Evolutionary conservation across 1,139 yeast genomes (phyloP), one percentile per base, ranked within the genome.

Genomic region (Diutina mesorugosa): DNA sequence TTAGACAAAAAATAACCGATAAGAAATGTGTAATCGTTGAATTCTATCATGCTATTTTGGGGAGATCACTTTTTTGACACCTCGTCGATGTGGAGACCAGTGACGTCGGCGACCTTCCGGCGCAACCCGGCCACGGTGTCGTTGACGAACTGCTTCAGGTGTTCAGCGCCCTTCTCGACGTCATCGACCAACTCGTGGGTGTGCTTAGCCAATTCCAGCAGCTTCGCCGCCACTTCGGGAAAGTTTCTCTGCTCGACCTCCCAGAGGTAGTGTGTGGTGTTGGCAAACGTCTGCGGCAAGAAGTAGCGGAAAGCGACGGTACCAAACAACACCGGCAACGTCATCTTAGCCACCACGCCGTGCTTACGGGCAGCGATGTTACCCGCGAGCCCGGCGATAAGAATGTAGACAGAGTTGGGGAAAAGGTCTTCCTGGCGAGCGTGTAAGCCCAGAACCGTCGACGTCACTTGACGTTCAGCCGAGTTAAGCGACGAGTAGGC

Each of bases 351-450:
- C 4, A 85, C 57, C 14, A 86, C 59, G 55, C 83, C 81, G 60
- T 89, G 79, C 64, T 84, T 84, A 66, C 96, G 89, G 3, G 96
- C 83, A 56, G 87, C 67, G 55, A 93, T 84, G 35, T 89, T 81
- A 56, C 97, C 98, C 4, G 95, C 74, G 63, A 91, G 78, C 2
- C 84, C 78, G n/a, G 91, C 93, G 51, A 90, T 81, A 12, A 82
- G 66, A 32, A 89, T 76, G 65, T 88, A 90, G 32, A 89, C 72
- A 5, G 85, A 72, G 59, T 89, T 90, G 10, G 97, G 96, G 54
- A 87, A 73, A 56, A 91, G 71, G 59, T 84, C 88, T 69, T 90
- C 98, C 56, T 79, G 73, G 61, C 78, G 83, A 62, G 83, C 80
- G 68, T 87, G 93, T 62, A 93, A 76, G 26, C 76, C 76, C 35